These are phyloP conservation scores for Pseudogymnoascus sp. DNA, from an alignment of 2,329 filamentous ascomycete species.

Conservation along the genomic window DNA sequence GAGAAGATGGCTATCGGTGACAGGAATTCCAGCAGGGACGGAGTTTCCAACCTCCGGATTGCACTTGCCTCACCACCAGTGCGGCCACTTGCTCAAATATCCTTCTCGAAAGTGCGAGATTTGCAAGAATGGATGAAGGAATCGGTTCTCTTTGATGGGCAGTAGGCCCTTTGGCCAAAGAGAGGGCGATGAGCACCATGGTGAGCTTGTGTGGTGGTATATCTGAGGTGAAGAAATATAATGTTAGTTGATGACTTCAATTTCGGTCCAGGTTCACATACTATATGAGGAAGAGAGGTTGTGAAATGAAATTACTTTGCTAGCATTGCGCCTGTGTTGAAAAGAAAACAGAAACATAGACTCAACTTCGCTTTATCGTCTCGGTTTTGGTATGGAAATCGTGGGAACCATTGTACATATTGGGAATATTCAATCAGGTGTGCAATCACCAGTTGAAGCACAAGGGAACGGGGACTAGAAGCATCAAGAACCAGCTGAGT, in stretches of 20 bases:
- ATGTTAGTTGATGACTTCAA: neutral
- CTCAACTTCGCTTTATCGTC: neutral
- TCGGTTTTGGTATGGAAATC: neutral
- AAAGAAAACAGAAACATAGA: neutral
- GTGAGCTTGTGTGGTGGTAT: neutral
- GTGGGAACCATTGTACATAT: neutral
- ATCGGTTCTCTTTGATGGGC: neutral
- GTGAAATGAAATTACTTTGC: neutral
- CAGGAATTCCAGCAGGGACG: neutral
- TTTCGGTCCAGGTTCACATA: neutral
- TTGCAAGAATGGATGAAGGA: neutral
- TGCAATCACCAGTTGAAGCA: neutral
- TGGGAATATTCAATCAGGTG: neutral
- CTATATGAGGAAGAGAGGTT: neutral
- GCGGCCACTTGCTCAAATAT: neutral
- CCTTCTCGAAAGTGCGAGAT: neutral
- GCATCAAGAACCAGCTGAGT: neutral
- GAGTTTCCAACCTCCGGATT: neutral
- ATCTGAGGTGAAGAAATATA: neutral
- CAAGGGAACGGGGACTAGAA: neutral
- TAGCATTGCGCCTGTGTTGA: neutral
- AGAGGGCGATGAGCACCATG: neutral
- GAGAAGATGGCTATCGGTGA: neutral
- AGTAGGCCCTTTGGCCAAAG: neutral
- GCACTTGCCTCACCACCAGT: neutral